Evolutionary conservation across 176 grass and related monocot genomes (phyloP), one percentile per base, ranked within the genome.

Genomic region (Aegilops bicornis): DNA sequence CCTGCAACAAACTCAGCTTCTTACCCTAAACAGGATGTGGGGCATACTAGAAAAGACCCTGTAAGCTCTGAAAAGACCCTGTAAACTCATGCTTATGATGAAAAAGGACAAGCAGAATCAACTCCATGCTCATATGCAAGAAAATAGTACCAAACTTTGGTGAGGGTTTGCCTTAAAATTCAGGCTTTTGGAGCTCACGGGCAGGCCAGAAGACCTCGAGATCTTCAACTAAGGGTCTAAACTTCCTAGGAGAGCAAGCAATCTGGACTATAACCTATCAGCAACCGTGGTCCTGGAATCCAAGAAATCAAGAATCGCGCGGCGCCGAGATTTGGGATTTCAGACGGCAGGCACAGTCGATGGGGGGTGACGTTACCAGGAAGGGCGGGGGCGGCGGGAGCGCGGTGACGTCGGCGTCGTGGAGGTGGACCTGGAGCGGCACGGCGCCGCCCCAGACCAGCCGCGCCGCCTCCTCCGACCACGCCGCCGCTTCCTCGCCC

Each of bases 361-460:
- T 4, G 16, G 16, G 50, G 50, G 5, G 15, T 0, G 19, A 7
- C 19, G 1, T 59, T 88, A 99, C 97, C 94, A 96, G 68, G 87
- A 91, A 90, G 68, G 97, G 85, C 10, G 97, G 92, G 4, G 97
- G 94, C n/a, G 92, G 92, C 6, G 97, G 97, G 1, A 99, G 72
- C 12, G 97, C 87, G 63, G 97, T 99, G 89, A 99, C 86, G 85
- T 99, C 97, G 17, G 97, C 91, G 77, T 99, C 94, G 83, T 96
- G 97, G 77, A 99, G 90, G 82, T 96, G 89, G 82, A 99, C 90
- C 89, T 96, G 97, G 79, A 99, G 97, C 80, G 97, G 97, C 69
- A 99, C 87, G 65, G 92, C 86, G 71, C 97, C 94, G 59, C 73
- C 79, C 94, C 92, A 99, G 25, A 94, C 88, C 76, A 90, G 93